Evolutionary conservation across 345 rosid species (phyloP).

Genomic region (Cardiospermum halicacabum): DNA sequence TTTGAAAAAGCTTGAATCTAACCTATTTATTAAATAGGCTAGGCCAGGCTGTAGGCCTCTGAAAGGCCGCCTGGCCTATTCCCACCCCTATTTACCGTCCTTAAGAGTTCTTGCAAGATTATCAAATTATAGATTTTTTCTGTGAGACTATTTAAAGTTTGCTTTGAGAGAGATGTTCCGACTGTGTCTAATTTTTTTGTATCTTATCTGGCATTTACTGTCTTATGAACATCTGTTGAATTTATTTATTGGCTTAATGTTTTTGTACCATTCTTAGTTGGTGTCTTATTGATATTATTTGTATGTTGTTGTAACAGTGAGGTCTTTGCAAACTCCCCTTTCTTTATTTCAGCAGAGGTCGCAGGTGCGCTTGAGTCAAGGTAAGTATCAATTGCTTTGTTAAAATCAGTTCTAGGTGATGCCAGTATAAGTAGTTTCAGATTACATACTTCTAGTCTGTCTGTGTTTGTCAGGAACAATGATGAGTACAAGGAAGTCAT

Average conservation of each 20-base stretch:
- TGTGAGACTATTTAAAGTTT: neutral
- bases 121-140: neutral
- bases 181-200: neutral
- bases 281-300: conserved; percentile 11
- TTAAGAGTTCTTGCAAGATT: neutral
- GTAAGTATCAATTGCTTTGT: conserved; percentile 35
- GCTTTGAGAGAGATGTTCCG: neutral
- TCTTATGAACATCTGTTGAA: neutral
- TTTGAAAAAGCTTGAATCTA: too few relatives aligned
- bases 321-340: conserved; percentile 88
- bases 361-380: conserved; percentile 62
- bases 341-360: conserved; percentile 84
- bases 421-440: conserved; percentile 10
- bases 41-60: too few relatives aligned
- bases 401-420: conserved; percentile 12
- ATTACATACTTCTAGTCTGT: conserved; percentile 17
- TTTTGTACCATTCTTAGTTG: neutral
- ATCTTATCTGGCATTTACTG: neutral
- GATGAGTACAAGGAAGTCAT: conserved; percentile 86
- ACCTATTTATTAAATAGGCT: too few relatives aligned
- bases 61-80: too few relatives aligned
- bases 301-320: conserved; percentile 44
- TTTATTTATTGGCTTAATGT: neutral
- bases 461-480: conserved; percentile 45
- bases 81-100: too few relatives aligned